Base-by-base conservation (phyloP, 192 early-diverging fungal species). In the Lunasporangiospora selenospora region DNA sequence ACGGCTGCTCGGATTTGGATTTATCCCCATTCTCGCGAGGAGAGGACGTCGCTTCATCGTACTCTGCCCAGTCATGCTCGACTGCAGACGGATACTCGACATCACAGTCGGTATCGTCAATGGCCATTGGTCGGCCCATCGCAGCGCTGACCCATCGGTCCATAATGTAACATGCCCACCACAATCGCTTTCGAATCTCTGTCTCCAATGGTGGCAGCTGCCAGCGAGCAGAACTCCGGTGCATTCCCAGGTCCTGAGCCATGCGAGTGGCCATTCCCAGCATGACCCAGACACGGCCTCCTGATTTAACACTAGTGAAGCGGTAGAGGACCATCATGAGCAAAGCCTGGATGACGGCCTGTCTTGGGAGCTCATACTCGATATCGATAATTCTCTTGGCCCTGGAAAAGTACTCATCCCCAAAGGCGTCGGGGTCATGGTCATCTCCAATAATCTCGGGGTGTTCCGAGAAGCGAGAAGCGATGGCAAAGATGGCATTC, bases 91-190 rank as follows among this genome's bases (percentile, higher is more conserved):
- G 85, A 45, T 67, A 80, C 12, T 77, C 67, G 4, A 80, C 83
- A 75, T 86, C 85, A 16, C 77, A 80, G 61, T 86, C 85, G 39
- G 70, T 65, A 31, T 86, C 79, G 39, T 79, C 67, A 38, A 86
- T 86, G 1, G 75, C 77, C n/a, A 81, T 32, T 8, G 84, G 84
- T 50, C 80, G 71, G n/a, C 84, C 84, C 19, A 79, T 65, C 24
- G 79, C 44, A 16, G 84, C 75, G 34, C 84, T 69, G 41, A 65
- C 78, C 83, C 53, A 82, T 32, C 87, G 80, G 56, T 93, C 91
- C 58, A 90, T 78, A 19, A 89, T 77, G 36, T 89, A 93, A 48
- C 85, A 90, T 9, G 80, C 79, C 91, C 91, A 93, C 83, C 89
- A 93, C 1, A 87, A 81, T 13, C 89, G 82, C 47, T 85, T 87